Percentiles rank a stretch among this genome's conserved stretches.
These are phyloP conservation scores for Zygotorulaspora chibaensis DNA, from an alignment of 805 yeast species.

Conservation along the genomic window DNA sequence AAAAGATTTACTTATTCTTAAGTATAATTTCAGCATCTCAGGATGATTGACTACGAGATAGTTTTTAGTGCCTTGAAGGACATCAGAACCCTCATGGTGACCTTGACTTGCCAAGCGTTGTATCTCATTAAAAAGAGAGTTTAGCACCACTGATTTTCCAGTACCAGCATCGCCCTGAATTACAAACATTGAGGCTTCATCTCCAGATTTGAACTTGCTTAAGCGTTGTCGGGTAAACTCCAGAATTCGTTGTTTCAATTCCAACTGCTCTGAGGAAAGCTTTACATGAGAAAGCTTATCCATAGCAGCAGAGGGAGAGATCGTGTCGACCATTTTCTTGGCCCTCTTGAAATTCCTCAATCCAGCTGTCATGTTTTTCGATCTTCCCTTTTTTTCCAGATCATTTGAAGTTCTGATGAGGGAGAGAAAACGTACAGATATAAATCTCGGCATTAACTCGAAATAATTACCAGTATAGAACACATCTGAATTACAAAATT, in stretches of 20 bases:
- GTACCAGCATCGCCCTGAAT: slow-evolving; percentile 49
- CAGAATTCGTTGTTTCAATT: slow-evolving; percentile 31
- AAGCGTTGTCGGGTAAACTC: slow-evolving; percentile 31
- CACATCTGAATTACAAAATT: too few relatives aligned
- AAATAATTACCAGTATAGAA: background rate
- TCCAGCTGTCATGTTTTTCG: slow-evolving; percentile 11
- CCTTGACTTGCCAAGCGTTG: slow-evolving; percentile 30
- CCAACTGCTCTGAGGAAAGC: slow-evolving; percentile 38
- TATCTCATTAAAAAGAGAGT: slow-evolving; percentile 41
- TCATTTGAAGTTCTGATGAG: background rate
- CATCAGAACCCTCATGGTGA: slow-evolving; percentile 11
- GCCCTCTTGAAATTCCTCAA: slow-evolving; percentile 8
- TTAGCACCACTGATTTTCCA: slow-evolving; percentile 43
- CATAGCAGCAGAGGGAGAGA: slow-evolving; percentile 28
- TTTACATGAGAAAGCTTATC: slow-evolving; percentile 37
- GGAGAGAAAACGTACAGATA: background rate
- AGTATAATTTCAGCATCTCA: slow-evolving; percentile 44
- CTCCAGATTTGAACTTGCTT: slow-evolving; percentile 10
- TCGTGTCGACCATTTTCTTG: slow-evolving; percentile 3
- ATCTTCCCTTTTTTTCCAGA: background rate
- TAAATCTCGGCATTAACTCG: background rate
- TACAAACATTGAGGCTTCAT: slow-evolving; percentile 36
- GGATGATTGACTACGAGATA: slow-evolving; percentile 45
- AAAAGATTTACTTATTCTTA: slow-evolving; percentile 37
- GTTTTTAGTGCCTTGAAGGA: slow-evolving; percentile 34